phyloP scores from a whole-genome alignment of 305 asterid species.

The Ajuga reptans region DNA sequence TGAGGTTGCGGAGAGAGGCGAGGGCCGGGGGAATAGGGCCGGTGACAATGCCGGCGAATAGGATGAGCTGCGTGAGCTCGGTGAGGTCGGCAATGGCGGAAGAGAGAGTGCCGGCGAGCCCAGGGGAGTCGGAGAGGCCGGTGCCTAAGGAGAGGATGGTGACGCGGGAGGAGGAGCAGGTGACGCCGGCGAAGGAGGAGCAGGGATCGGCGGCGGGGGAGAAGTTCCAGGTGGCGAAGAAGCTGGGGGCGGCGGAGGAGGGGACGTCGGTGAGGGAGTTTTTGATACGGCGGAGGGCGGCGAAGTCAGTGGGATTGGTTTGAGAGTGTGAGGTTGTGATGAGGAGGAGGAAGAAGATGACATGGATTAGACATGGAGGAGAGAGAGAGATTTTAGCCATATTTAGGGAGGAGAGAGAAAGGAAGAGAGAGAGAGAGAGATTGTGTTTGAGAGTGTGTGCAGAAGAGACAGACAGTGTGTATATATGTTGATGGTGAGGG shows the following conservation, averaged over 20 bases:
- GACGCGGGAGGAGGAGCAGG: constrained; percentile 50
- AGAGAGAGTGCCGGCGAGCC: constrained; percentile 61
- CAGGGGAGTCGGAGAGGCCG: constrained; percentile 62
- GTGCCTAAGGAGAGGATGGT: constrained; percentile 53
- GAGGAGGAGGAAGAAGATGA: constrained; percentile 20
- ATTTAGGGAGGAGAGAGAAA: constrained; percentile 3
- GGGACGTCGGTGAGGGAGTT: constrained; percentile 51
- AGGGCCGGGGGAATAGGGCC: constrained; percentile 54
- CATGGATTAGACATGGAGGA: constrained; percentile 15
- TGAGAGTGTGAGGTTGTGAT: constrained; percentile 3
- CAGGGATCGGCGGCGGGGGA: constrained; percentile 48
- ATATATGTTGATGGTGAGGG: not conserved
- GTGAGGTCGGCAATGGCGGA: constrained; percentile 40
- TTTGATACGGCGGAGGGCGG: constrained; percentile 53
- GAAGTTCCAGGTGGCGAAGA: constrained; percentile 70
- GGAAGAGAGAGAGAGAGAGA: not conserved
- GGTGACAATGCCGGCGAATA: constrained; percentile 71
- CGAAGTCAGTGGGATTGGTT: constrained; percentile 33
- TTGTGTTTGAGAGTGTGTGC: not conserved
- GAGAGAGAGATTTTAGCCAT: constrained; percentile 23
- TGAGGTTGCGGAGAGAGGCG: constrained; percentile 38
- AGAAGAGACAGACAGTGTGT: not conserved
- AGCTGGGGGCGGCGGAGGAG: constrained; percentile 26
- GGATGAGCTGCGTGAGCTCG: constrained; percentile 51
- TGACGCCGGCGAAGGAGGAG: constrained; percentile 53